Conservation (phyloP, 768 basidiomycete species). For the Symmetrospora coprosmae region DNA sequence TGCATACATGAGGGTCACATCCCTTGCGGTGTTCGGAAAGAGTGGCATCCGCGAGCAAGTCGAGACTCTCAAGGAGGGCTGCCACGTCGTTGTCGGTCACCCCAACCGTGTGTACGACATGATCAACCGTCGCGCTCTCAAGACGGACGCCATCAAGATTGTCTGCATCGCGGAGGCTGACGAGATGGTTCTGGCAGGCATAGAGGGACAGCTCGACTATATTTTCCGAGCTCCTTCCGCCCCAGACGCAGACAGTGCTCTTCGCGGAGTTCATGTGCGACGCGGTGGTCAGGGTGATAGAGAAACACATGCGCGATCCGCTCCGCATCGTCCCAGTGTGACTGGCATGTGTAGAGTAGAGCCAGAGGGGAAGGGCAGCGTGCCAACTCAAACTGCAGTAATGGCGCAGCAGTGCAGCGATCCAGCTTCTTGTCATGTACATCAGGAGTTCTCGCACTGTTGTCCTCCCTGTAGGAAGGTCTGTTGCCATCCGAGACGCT, state of each 20-base stretch:
- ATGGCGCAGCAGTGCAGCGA: no score
- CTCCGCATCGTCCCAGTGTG: slow-evolving; percentile 91
- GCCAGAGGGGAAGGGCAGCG: no score
- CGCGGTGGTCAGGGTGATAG: slow-evolving; percentile 98
- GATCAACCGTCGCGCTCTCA: slow-evolving; percentile 83
- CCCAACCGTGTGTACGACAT: slow-evolving; percentile 99
- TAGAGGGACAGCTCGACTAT: slow-evolving; percentile 97
- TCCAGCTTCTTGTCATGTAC: no score
- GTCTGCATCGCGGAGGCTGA: slow-evolving; percentile 88
- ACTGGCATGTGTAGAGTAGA: no score
- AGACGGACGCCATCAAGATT: slow-evolving; percentile 97
- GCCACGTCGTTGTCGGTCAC: slow-evolving; percentile 92
- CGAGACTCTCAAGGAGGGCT: slow-evolving; percentile 88
- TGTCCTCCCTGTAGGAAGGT: no score
- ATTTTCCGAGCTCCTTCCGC: slow-evolving; percentile 93
- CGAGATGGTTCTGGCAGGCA: slow-evolving; percentile 90
- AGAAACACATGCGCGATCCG: slow-evolving; percentile 98
- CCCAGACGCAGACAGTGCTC: slow-evolving; percentile 89
- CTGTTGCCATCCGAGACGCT: no score
- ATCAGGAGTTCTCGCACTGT: no score
- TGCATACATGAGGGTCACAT: slow-evolving; percentile 98
- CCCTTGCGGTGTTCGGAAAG: slow-evolving; percentile 94
- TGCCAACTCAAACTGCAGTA: no score
- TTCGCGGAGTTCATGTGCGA: slow-evolving; percentile 90
- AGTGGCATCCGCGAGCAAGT: slow-evolving; percentile 96